These are phyloP conservation scores for Musa troglodytarum DNA, from an alignment of 176 grass and related monocot species.

Conservation along the genomic window DNA sequence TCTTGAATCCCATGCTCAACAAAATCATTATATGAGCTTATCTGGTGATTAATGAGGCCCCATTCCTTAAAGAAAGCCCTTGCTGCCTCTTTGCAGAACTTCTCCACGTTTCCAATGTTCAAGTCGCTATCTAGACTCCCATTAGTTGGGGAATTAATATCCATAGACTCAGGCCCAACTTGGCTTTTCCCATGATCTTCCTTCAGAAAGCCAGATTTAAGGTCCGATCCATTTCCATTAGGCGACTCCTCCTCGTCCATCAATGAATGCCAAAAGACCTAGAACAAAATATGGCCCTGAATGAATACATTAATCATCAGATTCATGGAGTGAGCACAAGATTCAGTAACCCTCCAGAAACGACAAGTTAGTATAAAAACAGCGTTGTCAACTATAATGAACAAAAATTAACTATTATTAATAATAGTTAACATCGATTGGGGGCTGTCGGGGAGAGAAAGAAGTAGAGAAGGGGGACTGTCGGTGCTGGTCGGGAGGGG, in stretches of 20 bases:
- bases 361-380: no score
- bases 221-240: constrained; percentile 13
- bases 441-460: no score
- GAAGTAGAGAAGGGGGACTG: no score
- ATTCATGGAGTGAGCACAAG: neutral
- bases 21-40: constrained; percentile 84
- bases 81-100: constrained; percentile 73
- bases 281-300: neutral
- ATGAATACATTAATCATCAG: neutral
- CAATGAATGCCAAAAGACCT: constrained; percentile 25
- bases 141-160: constrained; percentile 6
- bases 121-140: constrained; percentile 27
- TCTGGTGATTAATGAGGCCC: constrained; percentile 75
- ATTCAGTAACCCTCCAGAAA: neutral
- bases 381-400: no score
- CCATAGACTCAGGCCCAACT: constrained; percentile 26
- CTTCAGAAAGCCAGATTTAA: constrained; percentile 26
- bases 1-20: constrained; percentile 66
- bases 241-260: constrained; percentile 19
- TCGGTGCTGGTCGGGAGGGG: no score
- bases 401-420: no score
- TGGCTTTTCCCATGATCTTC: constrained; percentile 25
- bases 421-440: no score
- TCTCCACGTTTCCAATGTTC: constrained; percentile 51
- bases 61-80: constrained; percentile 62